These are phyloP conservation scores for Hymenoscyphus albidus DNA, from an alignment of 2,329 filamentous ascomycete species.

Conservation along the genomic window DNA sequence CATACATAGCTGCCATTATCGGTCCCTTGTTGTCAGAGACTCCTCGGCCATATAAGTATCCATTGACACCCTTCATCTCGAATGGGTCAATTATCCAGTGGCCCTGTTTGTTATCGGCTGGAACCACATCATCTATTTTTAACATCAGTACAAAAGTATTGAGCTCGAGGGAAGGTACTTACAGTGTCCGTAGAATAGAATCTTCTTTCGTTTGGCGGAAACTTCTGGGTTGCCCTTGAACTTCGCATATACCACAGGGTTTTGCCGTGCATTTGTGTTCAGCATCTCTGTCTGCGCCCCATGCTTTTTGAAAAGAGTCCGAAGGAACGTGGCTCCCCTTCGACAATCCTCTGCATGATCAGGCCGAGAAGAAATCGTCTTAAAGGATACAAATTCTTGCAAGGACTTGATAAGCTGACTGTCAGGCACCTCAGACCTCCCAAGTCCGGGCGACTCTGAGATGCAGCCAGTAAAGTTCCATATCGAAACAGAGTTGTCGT, in stretches of 20 bases:
- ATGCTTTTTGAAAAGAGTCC: slow-evolving; percentile 85
- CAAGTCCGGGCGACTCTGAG: slow-evolving; percentile 20
- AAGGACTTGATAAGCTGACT: slow-evolving; percentile 67
- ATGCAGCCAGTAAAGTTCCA: slow-evolving; percentile 65
- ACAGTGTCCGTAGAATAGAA: slow-evolving; percentile 93
- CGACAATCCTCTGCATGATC: slow-evolving; percentile 90
- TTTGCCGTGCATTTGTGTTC: slow-evolving; percentile 71
- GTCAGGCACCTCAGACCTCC: slow-evolving; percentile 36
- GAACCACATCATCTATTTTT: slow-evolving; percentile 72
- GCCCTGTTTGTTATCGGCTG: slow-evolving; percentile 74
- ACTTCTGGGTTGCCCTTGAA: slow-evolving; percentile 74
- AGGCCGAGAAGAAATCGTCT: slow-evolving; percentile 81
- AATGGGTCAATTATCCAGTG: slow-evolving; percentile 91
- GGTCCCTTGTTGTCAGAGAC: slow-evolving; percentile 97
- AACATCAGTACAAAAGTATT: not conserved
- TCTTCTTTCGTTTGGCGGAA: slow-evolving; percentile 68
- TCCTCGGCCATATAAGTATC: slow-evolving; percentile 92
- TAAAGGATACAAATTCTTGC: slow-evolving; percentile 83
- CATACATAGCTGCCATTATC: slow-evolving; percentile 88
- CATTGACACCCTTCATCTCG: slow-evolving; percentile 80
- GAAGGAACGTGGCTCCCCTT: slow-evolving; percentile 84
- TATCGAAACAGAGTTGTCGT: slow-evolving; percentile 82
- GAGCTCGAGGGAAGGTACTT: slow-evolving; percentile 8
- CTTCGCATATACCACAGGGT: slow-evolving; percentile 88
- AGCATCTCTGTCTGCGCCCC: slow-evolving; percentile 88